Conservation (phyloP, 2,329 filamentous ascomycete species). For the Microsporum ferrugineum region DNA sequence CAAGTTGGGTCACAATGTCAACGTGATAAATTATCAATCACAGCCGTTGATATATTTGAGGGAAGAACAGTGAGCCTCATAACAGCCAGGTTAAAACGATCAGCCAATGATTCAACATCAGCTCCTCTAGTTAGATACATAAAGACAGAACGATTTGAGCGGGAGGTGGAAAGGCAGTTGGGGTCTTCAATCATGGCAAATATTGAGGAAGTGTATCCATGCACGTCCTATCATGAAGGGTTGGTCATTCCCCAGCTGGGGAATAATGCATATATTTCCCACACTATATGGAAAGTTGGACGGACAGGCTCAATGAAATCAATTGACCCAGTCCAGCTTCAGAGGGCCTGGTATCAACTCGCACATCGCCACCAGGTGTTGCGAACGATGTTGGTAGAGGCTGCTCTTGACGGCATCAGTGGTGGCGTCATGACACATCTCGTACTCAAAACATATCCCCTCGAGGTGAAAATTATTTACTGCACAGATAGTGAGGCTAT, state of each 20-base stretch:
- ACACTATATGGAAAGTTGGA: constrained; percentile 11
- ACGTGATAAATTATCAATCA: constrained; percentile 6
- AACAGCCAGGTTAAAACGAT: neutral
- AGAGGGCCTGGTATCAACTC: constrained; percentile 4
- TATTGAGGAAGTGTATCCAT: constrained; percentile 10
- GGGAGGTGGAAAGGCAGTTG: neutral
- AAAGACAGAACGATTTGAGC: neutral
- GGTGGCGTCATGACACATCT: neutral
- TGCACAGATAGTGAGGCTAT: constrained; percentile 1
- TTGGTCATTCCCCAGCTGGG: constrained; percentile 6
- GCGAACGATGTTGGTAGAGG: constrained; percentile 1
- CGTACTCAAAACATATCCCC: neutral
- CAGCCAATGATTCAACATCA: neutral
- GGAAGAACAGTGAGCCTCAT: constrained; percentile 5
- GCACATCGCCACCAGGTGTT: constrained; percentile 4
- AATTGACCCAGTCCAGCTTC: constrained; percentile 3
- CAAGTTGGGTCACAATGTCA: constrained; percentile 15
- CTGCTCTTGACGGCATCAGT: neutral
- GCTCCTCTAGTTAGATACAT: neutral
- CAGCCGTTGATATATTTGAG: constrained; percentile 9
- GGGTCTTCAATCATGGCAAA: neutral
- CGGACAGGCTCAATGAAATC: neutral
- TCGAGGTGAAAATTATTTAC: neutral
- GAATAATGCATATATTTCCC: neutral
- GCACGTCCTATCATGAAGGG: constrained; percentile 8